Evolutionary conservation across 805 yeast genomes (phyloP).

Genomic region (Lachancea kluyveri): DNA sequence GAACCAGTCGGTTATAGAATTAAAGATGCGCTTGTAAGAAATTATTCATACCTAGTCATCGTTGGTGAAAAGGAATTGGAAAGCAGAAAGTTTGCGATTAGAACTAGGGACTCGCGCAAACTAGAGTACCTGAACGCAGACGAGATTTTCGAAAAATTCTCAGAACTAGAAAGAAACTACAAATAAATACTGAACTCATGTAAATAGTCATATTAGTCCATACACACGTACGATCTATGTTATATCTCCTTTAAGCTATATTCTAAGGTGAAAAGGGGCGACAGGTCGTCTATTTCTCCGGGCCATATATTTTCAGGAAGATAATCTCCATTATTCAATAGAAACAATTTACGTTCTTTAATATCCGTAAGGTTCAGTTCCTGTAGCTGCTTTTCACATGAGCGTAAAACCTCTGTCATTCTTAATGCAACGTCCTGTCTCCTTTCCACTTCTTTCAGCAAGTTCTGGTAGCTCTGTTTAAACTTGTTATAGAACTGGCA

Average conservation of each 20-base stretch:
- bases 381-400: conserved; percentile 37
- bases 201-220: too few relatives aligned
- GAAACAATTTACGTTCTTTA: conserved; percentile 37
- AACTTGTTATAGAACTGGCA: conserved; percentile 47
- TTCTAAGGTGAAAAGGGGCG: conserved; percentile 24
- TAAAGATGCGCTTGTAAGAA: conserved; percentile 67
- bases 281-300: conserved; percentile 32
- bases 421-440: conserved; percentile 37
- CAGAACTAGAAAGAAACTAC: conserved; percentile 44
- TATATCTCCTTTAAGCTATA: conserved; percentile 11
- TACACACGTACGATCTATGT: too few relatives aligned
- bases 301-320: conserved; percentile 53
- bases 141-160: conserved; percentile 49
- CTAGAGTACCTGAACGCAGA: conserved; percentile 40
- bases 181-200: conserved; percentile 26
- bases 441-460: conserved; percentile 48
- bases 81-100: conserved; percentile 52
- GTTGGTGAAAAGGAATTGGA: conserved; percentile 82
- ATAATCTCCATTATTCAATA: conserved; percentile 44
- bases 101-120: conserved; percentile 48
- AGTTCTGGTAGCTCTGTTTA: conserved; percentile 43
- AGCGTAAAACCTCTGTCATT: conserved; percentile 36
- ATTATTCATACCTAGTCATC: conserved; percentile 74
- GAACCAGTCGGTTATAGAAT: conserved; percentile 79
- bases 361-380: conserved; percentile 40